Evolutionary conservation across 1,284 basidiomycete genomes (phyloP), one percentile per base, ranked within the genome.

Genomic region (Malassezia globosa): DNA sequence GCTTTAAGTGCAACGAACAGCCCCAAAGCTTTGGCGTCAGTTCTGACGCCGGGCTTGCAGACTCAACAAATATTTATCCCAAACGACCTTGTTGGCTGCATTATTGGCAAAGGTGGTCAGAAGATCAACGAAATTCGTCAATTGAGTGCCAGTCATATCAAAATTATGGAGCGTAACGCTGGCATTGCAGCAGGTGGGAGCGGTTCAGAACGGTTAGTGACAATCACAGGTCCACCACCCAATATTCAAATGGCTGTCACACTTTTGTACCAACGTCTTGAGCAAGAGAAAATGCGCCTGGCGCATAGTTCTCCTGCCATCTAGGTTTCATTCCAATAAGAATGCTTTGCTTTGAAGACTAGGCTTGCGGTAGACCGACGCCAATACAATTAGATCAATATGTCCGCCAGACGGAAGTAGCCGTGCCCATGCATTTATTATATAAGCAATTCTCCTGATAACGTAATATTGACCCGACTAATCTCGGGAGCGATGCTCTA

Each of bases 81-180:
- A 21, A 96, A 96, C 70, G 87, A 94, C 62, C 78, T 97, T 13
- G 94, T 99, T 16, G 94, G 89, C 13, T 89, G 88, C 66, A 94
- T 99, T 73, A 99, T 99, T 64, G 94, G 94, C 44, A 97, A 96
- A 73, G 92, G 88, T 21, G 94, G 94, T 3, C 82, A 83, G 67
- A 99, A 97, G 76, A 99, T 99, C 76, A 97, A 97, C 69, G 94
- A 99, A 76, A 95, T 99, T 61, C 80, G 94, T 63, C 85, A 83
- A 72, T 85, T 85, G 82, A 89, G 81, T 69, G 85, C 82, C 18
- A 90, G 87, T 72, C 84, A 92, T 66, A 96, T 99, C 74, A 90
- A 95, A 74, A 95, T 99, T 51, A 95, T 95, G 82, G 94, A 99
- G 67, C 90, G 92, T 22, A 75, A 60, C 29, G 66, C 66, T 2